phyloP scores from a whole-genome alignment of 345 rosid genomes.

The Eucalyptus cloeziana region DNA sequence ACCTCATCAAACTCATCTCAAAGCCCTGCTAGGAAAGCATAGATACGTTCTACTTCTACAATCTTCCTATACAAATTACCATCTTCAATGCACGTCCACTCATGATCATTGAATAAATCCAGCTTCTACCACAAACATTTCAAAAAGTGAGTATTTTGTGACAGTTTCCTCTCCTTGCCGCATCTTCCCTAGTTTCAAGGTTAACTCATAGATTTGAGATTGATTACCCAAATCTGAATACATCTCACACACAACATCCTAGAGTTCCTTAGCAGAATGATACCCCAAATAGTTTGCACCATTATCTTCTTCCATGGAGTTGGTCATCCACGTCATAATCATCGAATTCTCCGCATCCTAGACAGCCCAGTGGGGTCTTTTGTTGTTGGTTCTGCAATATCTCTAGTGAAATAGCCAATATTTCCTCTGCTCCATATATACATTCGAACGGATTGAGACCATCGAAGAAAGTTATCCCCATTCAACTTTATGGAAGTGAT shows the following conservation, averaged over 20 bases:
- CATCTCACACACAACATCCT: neutral
- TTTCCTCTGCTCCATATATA: neutral
- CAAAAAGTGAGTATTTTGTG: neutral
- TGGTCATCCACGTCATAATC: neutral
- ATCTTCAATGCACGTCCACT: neutral
- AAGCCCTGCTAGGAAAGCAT: neutral
- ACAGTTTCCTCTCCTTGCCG: neutral
- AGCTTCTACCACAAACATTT: neutral
- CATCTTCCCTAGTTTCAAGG: neutral
- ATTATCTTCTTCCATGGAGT: neutral
- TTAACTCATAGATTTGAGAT: neutral
- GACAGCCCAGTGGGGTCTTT: neutral
- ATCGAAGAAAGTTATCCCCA: neutral
- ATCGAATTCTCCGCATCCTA: rapidly evolving
- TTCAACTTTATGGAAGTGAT: neutral
- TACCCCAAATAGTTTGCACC: neutral
- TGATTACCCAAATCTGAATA: neutral
- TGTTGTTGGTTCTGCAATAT: neutral
- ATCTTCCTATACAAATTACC: neutral
- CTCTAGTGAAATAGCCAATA: neutral
- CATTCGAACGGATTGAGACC: neutral
- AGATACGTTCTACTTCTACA: neutral
- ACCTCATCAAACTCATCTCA: neutral
- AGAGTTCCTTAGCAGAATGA: neutral
- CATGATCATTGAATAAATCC: neutral